A percentile compares a stretch with the other conserved stretches of the same genome.
phyloP scores from a whole-genome alignment of 352 stramenopile genomes.

The Globisporangium polare region DNA sequence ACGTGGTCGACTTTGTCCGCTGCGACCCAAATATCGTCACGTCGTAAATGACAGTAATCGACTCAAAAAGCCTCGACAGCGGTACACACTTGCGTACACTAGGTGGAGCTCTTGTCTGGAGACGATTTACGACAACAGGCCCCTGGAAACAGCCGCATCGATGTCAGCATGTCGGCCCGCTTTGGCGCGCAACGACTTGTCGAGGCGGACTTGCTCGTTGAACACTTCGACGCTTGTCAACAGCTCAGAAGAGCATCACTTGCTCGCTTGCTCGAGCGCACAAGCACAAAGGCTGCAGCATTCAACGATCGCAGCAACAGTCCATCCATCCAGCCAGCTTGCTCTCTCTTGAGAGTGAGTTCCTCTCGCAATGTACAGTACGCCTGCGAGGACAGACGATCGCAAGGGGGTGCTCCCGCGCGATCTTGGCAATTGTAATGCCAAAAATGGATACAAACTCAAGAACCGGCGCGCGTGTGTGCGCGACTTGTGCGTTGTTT shows the following conservation, averaged over 20 bases:
- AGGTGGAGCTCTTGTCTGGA: background rate
- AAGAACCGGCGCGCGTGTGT: no score
- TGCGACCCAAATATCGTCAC: background rate
- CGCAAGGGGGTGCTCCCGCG: background rate
- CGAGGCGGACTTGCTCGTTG: no score
- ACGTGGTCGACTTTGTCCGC: background rate
- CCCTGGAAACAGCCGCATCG: background rate
- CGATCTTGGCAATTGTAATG: background rate
- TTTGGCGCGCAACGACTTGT: no score
- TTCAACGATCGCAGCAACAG: background rate
- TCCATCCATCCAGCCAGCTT: background rate
- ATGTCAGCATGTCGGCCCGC: no score
- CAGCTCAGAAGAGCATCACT: no score
- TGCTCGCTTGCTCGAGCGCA: background rate
- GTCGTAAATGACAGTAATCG: background rate
- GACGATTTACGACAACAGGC: slow-evolving; percentile 10
- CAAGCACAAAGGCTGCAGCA: background rate
- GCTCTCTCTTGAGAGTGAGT: background rate
- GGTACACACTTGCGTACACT: slow-evolving; percentile 10
- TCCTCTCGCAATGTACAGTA: background rate
- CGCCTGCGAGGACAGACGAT: background rate
- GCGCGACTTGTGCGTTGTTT: background rate
- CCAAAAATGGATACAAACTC: slow-evolving; percentile 1
- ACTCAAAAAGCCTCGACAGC: background rate
- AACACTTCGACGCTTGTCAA: no score